These are phyloP conservation scores for Cladosporium sp. DNA, from an alignment of 2,329 filamentous ascomycete species.

Conservation along the genomic window DNA sequence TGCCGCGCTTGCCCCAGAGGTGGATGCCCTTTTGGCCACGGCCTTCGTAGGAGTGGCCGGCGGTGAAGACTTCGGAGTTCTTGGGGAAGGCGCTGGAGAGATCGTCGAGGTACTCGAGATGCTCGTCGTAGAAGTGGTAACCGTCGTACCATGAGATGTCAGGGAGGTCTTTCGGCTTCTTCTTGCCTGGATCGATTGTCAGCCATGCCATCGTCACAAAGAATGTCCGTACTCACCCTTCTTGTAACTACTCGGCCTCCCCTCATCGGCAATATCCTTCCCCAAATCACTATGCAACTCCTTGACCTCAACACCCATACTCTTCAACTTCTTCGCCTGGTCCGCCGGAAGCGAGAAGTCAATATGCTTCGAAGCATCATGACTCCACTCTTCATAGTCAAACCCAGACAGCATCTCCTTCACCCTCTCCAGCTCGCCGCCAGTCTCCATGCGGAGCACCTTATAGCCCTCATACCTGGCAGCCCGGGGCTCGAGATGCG, in stretches of 20 bases:
- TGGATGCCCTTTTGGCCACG: constrained; percentile 21
- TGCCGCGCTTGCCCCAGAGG: constrained; percentile 19
- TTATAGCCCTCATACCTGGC: constrained; percentile 35
- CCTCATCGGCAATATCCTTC: constrained; percentile 30
- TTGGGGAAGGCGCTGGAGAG: constrained; percentile 18
- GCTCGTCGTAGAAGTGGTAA: constrained; percentile 22
- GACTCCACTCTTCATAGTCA: constrained; percentile 23
- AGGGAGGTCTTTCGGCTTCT: constrained; percentile 13
- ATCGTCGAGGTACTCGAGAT: constrained; percentile 21
- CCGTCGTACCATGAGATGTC: constrained; percentile 19
- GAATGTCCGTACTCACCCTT: background rate
- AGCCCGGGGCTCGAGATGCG: constrained; percentile 5
- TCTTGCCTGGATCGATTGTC: constrained; percentile 11
- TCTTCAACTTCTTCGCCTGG: constrained; percentile 22
- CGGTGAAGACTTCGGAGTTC: constrained; percentile 20
- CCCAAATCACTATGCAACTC: constrained; percentile 42
- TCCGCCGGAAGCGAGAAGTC: constrained; percentile 12
- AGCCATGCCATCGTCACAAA: background rate
- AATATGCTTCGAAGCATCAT: constrained; percentile 27
- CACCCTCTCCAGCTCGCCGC: constrained; percentile 17
- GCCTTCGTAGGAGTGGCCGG: constrained; percentile 18
- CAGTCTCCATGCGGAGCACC: constrained; percentile 21
- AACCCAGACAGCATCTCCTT: constrained; percentile 29
- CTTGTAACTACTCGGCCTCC: constrained; percentile 4
- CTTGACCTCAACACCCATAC: constrained; percentile 28